These are phyloP conservation scores for Phaeoacremonium minimum DNA, from an alignment of 2,329 filamentous ascomycete genomes.

Conservation along the genomic window DNA sequence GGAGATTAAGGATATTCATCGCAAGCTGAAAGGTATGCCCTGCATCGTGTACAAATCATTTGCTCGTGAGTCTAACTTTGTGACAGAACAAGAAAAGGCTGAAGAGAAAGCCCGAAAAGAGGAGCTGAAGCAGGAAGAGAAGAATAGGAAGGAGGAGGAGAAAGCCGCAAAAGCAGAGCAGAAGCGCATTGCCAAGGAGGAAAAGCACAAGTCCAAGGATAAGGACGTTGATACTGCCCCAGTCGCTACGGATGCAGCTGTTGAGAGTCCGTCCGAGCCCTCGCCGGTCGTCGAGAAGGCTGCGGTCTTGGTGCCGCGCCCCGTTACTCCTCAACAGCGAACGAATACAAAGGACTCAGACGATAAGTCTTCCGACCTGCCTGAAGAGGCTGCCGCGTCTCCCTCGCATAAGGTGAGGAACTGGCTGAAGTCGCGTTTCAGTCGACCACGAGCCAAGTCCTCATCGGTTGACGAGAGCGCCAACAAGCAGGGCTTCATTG, in stretches of 20 bases:
- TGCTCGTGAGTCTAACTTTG: not conserved
- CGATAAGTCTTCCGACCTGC: slow-evolving; percentile 6
- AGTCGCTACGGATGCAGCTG: not conserved
- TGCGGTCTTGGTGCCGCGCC: slow-evolving; percentile 12
- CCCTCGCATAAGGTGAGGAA: slow-evolving; percentile 27
- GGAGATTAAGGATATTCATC: slow-evolving; percentile 20
- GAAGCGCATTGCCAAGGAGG: slow-evolving; percentile 37
- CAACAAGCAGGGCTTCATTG: slow-evolving; percentile 27
- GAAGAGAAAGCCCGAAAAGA: slow-evolving; percentile 67
- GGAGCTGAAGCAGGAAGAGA: slow-evolving; percentile 59
- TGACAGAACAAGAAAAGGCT: slow-evolving; percentile 59
- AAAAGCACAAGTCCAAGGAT: slow-evolving; percentile 36
- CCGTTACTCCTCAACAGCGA: slow-evolving; percentile 11
- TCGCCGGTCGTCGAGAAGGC: slow-evolving; percentile 4
- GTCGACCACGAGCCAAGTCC: slow-evolving; percentile 22
- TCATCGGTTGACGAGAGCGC: slow-evolving; percentile 7
- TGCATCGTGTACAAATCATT: too few relatives aligned
- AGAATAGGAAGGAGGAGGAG: slow-evolving; percentile 36
- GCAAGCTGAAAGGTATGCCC: slow-evolving; percentile 34
- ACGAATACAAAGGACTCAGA: slow-evolving; percentile 11
- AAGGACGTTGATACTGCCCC: not conserved
- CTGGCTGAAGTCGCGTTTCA: slow-evolving; percentile 39
- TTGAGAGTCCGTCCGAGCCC: slow-evolving; percentile 2
- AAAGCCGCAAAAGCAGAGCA: slow-evolving; percentile 42
- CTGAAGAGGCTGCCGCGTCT: slow-evolving; percentile 8